Percentiles rank a stretch among this genome's conserved stretches.
phyloP scores from a whole-genome alignment of 495 filamentous ascomycete genomes.

The Lophium mytilinum region DNA sequence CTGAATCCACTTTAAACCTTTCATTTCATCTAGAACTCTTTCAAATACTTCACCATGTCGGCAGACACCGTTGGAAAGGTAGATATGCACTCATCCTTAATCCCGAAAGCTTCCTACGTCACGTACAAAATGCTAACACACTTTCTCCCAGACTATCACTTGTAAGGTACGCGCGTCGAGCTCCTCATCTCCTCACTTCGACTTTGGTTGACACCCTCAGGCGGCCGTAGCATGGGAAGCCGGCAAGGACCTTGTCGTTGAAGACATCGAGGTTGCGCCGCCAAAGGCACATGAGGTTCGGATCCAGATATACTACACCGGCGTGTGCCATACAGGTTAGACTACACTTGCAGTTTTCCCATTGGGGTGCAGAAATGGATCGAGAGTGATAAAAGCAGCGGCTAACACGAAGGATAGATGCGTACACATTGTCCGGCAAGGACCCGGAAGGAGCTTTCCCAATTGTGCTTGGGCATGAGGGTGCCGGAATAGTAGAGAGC shows the following conservation, averaged over 20 bases:
- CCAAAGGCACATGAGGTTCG: constrained; percentile 94
- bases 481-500: constrained; percentile 93
- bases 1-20: not conserved
- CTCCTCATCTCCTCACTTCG: not conserved
- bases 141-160: constrained; percentile 54
- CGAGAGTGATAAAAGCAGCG: not conserved
- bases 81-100: constrained; percentile 3
- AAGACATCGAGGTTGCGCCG: constrained; percentile 85
- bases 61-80: constrained; percentile 52
- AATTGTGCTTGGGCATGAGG: constrained; percentile 91
- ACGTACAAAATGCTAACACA: not conserved
- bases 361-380: not conserved
- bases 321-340: constrained; percentile 94
- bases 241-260: constrained; percentile 76
- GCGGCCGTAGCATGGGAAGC: constrained; percentile 96
- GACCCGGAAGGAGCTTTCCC: constrained; percentile 98
- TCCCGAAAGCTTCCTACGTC: not conserved
- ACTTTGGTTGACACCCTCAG: constrained; percentile 36
- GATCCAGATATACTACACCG: constrained; percentile 92
- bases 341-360: not conserved
- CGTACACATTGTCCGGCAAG: constrained; percentile 96
- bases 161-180: constrained; percentile 51
- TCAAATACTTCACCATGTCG: constrained; percentile 17
- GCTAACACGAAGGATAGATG: constrained; percentile 50
- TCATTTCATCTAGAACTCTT: not conserved